phyloP scores from a whole-genome alignment of 2,329 filamentous ascomycete genomes.

The Monosporascus ibericus region DNA sequence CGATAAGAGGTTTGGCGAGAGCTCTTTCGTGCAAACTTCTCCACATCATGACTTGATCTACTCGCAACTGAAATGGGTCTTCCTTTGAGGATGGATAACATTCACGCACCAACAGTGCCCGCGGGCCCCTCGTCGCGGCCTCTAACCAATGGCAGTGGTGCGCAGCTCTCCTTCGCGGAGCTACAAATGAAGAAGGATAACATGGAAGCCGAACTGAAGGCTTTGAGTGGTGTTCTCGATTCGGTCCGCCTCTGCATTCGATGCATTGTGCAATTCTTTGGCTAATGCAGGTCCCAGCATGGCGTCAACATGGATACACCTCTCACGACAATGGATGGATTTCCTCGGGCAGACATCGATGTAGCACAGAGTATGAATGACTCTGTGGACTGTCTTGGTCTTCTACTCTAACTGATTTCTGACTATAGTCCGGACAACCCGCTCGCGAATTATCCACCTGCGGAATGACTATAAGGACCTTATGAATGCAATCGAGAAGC shows the following conservation, averaged over 20 bases:
- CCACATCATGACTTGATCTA: constrained; percentile 15
- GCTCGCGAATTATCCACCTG: constrained; percentile 80
- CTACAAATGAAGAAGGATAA: constrained; percentile 79
- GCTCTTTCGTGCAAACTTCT: neutral
- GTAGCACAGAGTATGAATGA: constrained; percentile 73
- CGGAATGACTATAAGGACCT: constrained; percentile 90
- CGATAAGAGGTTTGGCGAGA: too few relatives aligned
- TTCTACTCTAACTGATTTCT: constrained; percentile 7
- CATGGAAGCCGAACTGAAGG: constrained; percentile 80
- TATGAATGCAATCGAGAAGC: constrained; percentile 77
- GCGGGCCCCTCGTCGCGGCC: constrained; percentile 68
- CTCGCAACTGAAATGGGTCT: constrained; percentile 22
- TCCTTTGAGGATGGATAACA: constrained; percentile 44
- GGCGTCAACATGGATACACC: constrained; percentile 87
- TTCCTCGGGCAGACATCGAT: constrained; percentile 87
- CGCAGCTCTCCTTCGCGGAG: constrained; percentile 66
- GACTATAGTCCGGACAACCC: constrained; percentile 75
- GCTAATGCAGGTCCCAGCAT: constrained; percentile 53
- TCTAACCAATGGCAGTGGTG: constrained; percentile 53
- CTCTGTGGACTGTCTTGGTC: neutral
- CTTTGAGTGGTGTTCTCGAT: constrained; percentile 78
- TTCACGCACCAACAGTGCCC: constrained; percentile 55
- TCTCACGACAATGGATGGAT: constrained; percentile 83
- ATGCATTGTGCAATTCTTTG: constrained; percentile 3
- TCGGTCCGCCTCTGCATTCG: constrained; percentile 54